Percentiles rank a stretch among this genome's conserved stretches.
Conservation (phyloP, 2,329 filamentous ascomycete species). For the Magnaporthiopsis rhizophila region DNA sequence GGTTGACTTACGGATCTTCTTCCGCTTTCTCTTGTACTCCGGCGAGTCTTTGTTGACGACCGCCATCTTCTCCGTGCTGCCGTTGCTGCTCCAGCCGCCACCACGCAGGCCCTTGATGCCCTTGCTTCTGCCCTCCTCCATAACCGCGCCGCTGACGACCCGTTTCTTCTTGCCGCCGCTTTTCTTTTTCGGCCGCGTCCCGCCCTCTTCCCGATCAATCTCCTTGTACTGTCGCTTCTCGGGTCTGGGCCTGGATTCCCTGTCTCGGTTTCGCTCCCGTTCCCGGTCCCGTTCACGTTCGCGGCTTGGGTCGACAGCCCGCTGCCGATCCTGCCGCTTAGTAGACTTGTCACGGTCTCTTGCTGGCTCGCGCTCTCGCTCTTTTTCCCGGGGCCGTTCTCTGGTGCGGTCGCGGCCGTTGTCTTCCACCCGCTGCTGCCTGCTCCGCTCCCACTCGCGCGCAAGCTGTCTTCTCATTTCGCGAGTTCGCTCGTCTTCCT, state of each 20-base stretch:
- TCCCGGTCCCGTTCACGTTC: slow-evolving; percentile 1
- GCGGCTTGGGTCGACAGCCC: slow-evolving; percentile 8
- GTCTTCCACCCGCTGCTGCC: slow-evolving; percentile 10
- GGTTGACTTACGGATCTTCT: slow-evolving; percentile 51
- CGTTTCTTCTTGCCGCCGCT: slow-evolving; percentile 42
- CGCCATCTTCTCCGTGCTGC: slow-evolving; percentile 43
- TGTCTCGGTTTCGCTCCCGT: slow-evolving; percentile 7
- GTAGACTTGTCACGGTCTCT: slow-evolving; percentile 8
- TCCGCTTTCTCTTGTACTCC: slow-evolving; percentile 31
- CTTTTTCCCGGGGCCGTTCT: slow-evolving; percentile 5
- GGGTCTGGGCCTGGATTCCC: slow-evolving; percentile 4
- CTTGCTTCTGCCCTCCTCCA: slow-evolving; percentile 55
- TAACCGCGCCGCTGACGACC: slow-evolving; percentile 60
- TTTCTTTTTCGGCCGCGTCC: slow-evolving; percentile 8
- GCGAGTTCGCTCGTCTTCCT: neutral
- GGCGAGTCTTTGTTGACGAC: slow-evolving; percentile 15
- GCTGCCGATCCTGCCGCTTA: slow-evolving; percentile 9
- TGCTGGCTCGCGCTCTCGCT: slow-evolving; percentile 2
- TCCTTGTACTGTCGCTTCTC: slow-evolving; percentile 9
- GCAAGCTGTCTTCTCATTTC: neutral
- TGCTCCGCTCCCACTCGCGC: slow-evolving; percentile 4
- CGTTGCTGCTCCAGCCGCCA: slow-evolving; percentile 35
- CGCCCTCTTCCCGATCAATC: slow-evolving; percentile 10
- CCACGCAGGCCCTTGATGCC: slow-evolving; percentile 31
- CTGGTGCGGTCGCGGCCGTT: slow-evolving; percentile 1